These are phyloP conservation scores for Coemansia sp. DNA, from an alignment of 192 early-diverging fungal genomes.

Conservation along the genomic window DNA sequence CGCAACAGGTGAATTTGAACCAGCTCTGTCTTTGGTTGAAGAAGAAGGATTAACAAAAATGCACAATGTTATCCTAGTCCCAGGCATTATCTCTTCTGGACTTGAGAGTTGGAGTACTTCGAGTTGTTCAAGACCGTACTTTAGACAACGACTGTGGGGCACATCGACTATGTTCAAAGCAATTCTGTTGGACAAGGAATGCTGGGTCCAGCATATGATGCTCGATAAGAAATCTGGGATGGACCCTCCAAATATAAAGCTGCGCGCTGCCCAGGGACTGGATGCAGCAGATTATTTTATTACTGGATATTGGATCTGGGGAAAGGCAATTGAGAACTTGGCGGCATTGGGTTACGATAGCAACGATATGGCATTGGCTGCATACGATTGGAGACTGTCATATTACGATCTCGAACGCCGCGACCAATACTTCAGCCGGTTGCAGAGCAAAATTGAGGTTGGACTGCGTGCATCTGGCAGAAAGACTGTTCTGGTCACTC, in stretches of 20 bases:
- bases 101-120: conserved; percentile 85
- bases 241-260: conserved; percentile 77
- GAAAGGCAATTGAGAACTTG: conserved; percentile 76
- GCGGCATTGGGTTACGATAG: conserved; percentile 82
- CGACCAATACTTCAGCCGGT: conserved; percentile 78
- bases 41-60: conserved; percentile 33
- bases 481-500: conserved; percentile 57
- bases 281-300: conserved; percentile 91
- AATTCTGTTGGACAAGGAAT: conserved; percentile 79
- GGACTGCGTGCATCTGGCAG: conserved; percentile 49
- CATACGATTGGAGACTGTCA: conserved; percentile 89
- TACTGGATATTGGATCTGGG: conserved; percentile 92
- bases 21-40: conserved; percentile 29
- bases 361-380: conserved; percentile 82
- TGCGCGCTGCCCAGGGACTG: conserved; percentile 82
- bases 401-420: conserved; percentile 75
- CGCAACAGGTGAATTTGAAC: conserved; percentile 47
- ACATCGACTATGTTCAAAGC: conserved; percentile 82
- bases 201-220: conserved; percentile 82
- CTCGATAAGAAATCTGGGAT: conserved; percentile 79
- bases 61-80: conserved; percentile 76
- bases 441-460: conserved; percentile 72
- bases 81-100: conserved; percentile 85
- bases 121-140: conserved; percentile 77
- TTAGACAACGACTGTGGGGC: conserved; percentile 86